These are phyloP conservation scores for Oryza glumipatula DNA, from an alignment of 176 grass and related monocot genomes.

Conservation along the genomic window DNA sequence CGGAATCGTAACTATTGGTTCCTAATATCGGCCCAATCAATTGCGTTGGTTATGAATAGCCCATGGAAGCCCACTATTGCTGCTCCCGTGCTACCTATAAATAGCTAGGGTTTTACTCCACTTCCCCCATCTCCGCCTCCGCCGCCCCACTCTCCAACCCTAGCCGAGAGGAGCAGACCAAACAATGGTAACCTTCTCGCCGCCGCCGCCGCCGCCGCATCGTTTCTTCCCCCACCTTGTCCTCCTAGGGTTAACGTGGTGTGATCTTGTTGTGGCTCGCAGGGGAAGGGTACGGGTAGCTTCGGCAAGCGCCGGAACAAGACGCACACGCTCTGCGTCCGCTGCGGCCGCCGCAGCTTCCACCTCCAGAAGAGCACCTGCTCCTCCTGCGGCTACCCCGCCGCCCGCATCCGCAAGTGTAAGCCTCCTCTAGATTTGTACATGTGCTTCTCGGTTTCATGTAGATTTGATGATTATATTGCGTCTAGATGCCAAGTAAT, in stretches of 20 bases:
- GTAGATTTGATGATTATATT: neutral
- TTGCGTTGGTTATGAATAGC: too few species aligned
- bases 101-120: too few species aligned
- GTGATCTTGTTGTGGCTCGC: neutral
- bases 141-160: too few species aligned
- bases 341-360: slow-evolving; percentile 84
- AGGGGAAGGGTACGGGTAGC: slow-evolving; percentile 88
- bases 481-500: neutral
- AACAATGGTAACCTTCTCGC: slow-evolving; percentile 28
- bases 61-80: too few species aligned
- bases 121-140: too few species aligned
- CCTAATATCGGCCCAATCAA: too few species aligned
- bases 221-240: neutral
- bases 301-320: slow-evolving; percentile 98
- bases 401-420: slow-evolving; percentile 98
- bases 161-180: too few species aligned
- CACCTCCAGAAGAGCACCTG: slow-evolving; percentile 97
- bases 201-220: neutral
- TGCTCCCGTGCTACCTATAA: too few species aligned
- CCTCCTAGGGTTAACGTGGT: neutral
- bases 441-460: too few species aligned
- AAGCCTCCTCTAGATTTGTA: neutral
- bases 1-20: too few species aligned
- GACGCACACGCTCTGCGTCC: slow-evolving; percentile 94
- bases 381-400: slow-evolving; percentile 78